Percentiles rank a stretch among this genome's conserved stretches.
Evolutionary conservation across 257 asterid genomes (phyloP).

Genomic region (Eustoma russellianum): DNA sequence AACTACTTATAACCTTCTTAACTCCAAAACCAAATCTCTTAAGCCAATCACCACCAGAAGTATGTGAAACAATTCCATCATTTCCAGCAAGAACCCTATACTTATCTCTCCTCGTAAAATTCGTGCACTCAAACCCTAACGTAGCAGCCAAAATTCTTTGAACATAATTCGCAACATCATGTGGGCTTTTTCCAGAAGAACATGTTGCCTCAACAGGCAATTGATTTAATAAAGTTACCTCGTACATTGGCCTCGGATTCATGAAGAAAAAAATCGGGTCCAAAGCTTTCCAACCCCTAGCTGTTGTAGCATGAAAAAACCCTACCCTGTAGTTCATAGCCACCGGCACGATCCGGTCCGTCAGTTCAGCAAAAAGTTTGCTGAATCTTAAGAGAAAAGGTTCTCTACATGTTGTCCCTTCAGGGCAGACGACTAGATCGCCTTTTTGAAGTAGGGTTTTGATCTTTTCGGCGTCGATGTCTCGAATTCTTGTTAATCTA

Average conservation of each 20-base stretch:
- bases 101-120: constrained; percentile 79
- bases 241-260: constrained; percentile 83
- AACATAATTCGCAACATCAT: constrained; percentile 86
- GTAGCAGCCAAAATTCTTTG: constrained; percentile 77
- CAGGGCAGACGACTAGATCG: constrained; percentile 65
- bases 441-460: constrained; percentile 53
- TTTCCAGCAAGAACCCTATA: constrained; percentile 82
- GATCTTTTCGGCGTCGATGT: constrained; percentile 56
- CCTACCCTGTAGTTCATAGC: constrained; percentile 79
- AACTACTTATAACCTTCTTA: constrained; percentile 39
- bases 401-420: constrained; percentile 88
- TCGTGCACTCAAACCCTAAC: constrained; percentile 86
- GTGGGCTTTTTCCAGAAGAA: constrained; percentile 67
- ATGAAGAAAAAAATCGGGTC: constrained; percentile 84
- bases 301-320: constrained; percentile 82
- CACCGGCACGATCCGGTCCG: constrained; percentile 77
- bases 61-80: constrained; percentile 57
- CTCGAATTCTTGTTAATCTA: constrained; percentile 55
- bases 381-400: constrained; percentile 74
- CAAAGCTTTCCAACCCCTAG: constrained; percentile 81
- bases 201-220: constrained; percentile 81
- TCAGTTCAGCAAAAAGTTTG: constrained; percentile 71
- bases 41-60: constrained; percentile 8
- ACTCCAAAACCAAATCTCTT: constrained; percentile 15
- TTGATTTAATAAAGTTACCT: constrained; percentile 71